A percentile compares a stretch with the other conserved stretches of the same genome.
These are phyloP conservation scores for Lichina pygmaea DNA, from an alignment of 495 filamentous ascomycete species.

Conservation along the genomic window DNA sequence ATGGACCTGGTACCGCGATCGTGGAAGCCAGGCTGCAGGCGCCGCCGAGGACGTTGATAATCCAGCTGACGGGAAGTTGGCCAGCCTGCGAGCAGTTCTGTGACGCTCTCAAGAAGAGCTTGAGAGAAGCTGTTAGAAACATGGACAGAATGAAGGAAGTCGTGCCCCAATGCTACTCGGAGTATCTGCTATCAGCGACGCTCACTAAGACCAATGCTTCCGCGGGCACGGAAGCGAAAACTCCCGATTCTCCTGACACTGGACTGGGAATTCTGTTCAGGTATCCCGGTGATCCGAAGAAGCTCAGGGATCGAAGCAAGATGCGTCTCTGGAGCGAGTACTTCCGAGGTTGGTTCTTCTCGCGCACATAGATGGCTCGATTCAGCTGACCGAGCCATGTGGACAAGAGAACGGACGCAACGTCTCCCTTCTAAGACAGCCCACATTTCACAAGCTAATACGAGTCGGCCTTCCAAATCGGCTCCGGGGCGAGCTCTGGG, in stretches of 20 bases:
- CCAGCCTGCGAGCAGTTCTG: constrained; percentile 86
- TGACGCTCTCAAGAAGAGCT: constrained; percentile 70
- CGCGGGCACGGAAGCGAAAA: constrained; percentile 11
- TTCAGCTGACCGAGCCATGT: background rate
- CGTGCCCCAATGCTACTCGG: constrained; percentile 66
- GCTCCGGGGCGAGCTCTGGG: constrained; percentile 85
- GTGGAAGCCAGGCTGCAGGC: constrained; percentile 17
- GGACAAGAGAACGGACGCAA: constrained; percentile 73
- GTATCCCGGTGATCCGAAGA: constrained; percentile 89
- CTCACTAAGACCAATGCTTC: background rate
- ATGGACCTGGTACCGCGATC: constrained; percentile 32
- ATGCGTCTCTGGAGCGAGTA: constrained; percentile 96
- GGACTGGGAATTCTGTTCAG: constrained; percentile 80
- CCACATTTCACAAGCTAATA: constrained; percentile 92
- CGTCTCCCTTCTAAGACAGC: constrained; percentile 71
- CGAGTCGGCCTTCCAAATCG: constrained; percentile 86
- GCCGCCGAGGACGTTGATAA: constrained; percentile 53
- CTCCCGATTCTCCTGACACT: constrained; percentile 57
- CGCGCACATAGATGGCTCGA: background rate
- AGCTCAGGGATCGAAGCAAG: constrained; percentile 82
- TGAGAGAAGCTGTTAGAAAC: constrained; percentile 62
- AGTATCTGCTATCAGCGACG: constrained; percentile 43
- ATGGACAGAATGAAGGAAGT: constrained; percentile 58
- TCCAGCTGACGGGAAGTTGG: constrained; percentile 71
- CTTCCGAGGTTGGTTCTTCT: constrained; percentile 29